phyloP scores from a whole-genome alignment of 1,284 basidiomycete genomes.

The Cutaneotrichosporon dermatis region DNA sequence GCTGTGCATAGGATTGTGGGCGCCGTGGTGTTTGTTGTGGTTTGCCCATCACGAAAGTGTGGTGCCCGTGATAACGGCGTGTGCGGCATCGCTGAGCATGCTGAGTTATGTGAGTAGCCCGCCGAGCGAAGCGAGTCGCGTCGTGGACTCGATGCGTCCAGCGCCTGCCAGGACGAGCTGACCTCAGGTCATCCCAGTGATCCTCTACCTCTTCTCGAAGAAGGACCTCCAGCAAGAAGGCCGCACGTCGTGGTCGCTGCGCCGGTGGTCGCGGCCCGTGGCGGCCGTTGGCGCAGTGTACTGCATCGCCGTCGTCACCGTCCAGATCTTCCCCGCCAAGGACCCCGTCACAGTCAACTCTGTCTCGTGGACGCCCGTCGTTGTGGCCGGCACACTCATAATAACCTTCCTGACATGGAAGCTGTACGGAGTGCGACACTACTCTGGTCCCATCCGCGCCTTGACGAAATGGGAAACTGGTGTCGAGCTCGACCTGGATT shows the following conservation, averaged over 20 bases:
- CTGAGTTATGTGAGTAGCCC: constrained; percentile 26
- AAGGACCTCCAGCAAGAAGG: constrained; percentile 43
- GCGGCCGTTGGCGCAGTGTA: constrained; percentile 34
- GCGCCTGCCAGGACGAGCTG: too few relatives aligned
- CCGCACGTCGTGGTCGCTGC: constrained; percentile 42
- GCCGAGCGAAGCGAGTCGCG: too few relatives aligned
- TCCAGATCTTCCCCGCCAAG: constrained; percentile 35
- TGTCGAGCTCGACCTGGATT: constrained; percentile 42
- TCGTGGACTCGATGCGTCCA: too few relatives aligned
- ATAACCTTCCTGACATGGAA: constrained; percentile 33
- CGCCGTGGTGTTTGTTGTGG: constrained; percentile 36
- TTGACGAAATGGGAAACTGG: constrained; percentile 49
- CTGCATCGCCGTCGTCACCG: constrained; percentile 30
- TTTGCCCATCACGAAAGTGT: constrained; percentile 25
- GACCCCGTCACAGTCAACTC: constrained; percentile 33
- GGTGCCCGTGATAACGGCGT: constrained; percentile 37
- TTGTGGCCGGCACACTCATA: constrained; percentile 35
- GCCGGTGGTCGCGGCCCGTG: constrained; percentile 37
- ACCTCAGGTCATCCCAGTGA: constrained; percentile 26
- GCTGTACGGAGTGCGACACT: constrained; percentile 29
- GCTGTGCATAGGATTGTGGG: constrained; percentile 29
- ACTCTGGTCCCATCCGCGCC: constrained; percentile 46
- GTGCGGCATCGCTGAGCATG: constrained; percentile 38
- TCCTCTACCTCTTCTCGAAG: constrained; percentile 40
- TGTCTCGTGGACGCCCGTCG: constrained; percentile 44